These are phyloP conservation scores for Trichocladium uniseriatum DNA, from an alignment of 495 filamentous ascomycete species.

Conservation along the genomic window DNA sequence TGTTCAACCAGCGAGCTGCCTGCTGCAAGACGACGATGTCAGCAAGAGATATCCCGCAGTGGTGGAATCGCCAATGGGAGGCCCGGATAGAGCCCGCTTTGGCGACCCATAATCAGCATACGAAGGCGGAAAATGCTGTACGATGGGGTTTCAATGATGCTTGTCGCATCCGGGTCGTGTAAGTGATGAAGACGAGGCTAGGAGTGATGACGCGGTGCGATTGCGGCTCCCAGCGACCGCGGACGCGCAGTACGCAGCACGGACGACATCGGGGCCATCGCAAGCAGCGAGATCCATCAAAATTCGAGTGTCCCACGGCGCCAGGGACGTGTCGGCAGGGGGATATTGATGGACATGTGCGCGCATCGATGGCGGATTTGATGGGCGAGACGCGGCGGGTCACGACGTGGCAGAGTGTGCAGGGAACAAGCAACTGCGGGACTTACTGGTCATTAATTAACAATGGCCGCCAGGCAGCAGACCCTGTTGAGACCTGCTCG, in stretches of 20 bases:
- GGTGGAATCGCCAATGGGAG: constrained; percentile 16
- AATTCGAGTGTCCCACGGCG: constrained; percentile 20
- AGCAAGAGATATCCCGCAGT: constrained; percentile 24
- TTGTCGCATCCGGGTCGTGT: constrained; percentile 39
- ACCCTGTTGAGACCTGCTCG: constrained; percentile 3
- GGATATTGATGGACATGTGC: constrained; percentile 33
- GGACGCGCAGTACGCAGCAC: constrained; percentile 11
- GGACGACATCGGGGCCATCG: constrained; percentile 20
- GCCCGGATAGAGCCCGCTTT: constrained; percentile 20
- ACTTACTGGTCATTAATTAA: constrained; percentile 34
- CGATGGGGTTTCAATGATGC: constrained; percentile 23
- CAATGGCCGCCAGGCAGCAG: constrained; percentile 25
- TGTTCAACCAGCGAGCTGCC: constrained; percentile 29
- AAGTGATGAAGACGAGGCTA: constrained; percentile 40
- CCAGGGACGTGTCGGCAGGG: constrained; percentile 22
- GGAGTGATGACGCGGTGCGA: constrained; percentile 29
- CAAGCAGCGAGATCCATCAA: constrained; percentile 28
- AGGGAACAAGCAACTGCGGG: constrained; percentile 10
- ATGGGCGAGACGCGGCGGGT: constrained; percentile 29
- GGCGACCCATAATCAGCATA: constrained; percentile 31
- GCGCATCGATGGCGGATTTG: constrained; percentile 34
- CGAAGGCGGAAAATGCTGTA: constrained; percentile 14
- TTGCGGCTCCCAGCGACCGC: constrained; percentile 26
- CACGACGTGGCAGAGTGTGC: constrained; percentile 11
- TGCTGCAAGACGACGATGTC: constrained; percentile 39